Percentiles rank a stretch among this genome's conserved stretches.
These are phyloP conservation scores for Fraxinus sp. DNA, from an alignment of 305 asterid genomes.

Conservation along the genomic window DNA sequence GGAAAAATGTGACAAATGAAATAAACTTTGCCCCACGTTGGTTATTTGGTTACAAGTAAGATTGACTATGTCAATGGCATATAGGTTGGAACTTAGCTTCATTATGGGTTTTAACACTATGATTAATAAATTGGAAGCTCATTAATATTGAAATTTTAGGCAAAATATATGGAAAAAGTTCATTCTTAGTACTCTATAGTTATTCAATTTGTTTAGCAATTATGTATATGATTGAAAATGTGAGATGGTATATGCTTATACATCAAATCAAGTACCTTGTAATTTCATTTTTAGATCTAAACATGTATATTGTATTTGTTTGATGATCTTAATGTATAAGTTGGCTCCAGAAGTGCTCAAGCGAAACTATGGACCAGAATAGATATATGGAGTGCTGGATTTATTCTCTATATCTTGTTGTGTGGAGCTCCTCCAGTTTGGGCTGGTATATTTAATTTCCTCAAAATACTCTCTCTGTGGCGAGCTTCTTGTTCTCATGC, in stretches of 20 bases:
- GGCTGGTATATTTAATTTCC: constrained; percentile 16
- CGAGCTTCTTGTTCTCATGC: background rate
- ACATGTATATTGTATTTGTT: background rate
- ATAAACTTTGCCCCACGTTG: background rate
- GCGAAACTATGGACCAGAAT: background rate
- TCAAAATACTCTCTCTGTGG: background rate
- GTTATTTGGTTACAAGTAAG: background rate
- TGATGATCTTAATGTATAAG: background rate
- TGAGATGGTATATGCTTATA: background rate
- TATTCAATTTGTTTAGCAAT: background rate
- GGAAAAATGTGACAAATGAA: background rate
- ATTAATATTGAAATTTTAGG: background rate
- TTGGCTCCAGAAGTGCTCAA: background rate
- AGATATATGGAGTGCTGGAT: background rate
- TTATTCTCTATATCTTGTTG: background rate
- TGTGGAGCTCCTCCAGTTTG: background rate
- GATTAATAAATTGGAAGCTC: background rate
- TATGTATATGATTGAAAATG: background rate
- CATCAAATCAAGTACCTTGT: background rate
- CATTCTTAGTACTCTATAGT: background rate
- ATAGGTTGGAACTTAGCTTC: background rate
- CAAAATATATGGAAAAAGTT: background rate
- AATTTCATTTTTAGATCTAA: background rate
- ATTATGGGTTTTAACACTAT: background rate
- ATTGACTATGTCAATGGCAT: background rate